These are phyloP conservation scores for Xylaria flabelliformis DNA, from an alignment of 495 filamentous ascomycete genomes.

Conservation along the genomic window DNA sequence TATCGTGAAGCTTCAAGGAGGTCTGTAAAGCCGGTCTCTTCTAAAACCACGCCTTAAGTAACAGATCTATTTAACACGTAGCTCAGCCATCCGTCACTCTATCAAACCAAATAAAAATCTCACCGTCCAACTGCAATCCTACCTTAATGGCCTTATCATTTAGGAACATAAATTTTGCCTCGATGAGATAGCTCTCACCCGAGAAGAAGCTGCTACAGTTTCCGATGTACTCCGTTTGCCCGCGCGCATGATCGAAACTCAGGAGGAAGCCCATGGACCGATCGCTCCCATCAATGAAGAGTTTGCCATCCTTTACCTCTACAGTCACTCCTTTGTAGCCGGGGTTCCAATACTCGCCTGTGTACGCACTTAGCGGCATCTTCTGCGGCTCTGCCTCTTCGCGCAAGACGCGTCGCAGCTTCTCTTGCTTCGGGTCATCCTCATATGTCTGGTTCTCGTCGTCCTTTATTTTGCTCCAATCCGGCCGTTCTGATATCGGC, in stretches of 20 bases:
- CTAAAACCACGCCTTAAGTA: neutral
- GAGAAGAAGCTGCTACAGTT: conserved; percentile 17
- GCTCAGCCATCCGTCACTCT: conserved; percentile 27
- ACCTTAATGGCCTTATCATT: conserved; percentile 33
- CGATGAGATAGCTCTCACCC: conserved; percentile 13
- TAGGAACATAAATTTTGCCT: conserved; percentile 36
- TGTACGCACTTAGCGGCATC: conserved; percentile 42
- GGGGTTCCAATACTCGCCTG: conserved; percentile 48
- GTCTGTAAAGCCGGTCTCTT: no score
- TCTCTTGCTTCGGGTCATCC: conserved; percentile 16
- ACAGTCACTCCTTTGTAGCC: conserved; percentile 44
- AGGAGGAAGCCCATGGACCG: conserved; percentile 37
- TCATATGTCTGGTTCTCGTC: conserved; percentile 26
- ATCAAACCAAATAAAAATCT: conserved; percentile 43
- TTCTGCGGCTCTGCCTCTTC: conserved; percentile 35
- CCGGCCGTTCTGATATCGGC: conserved; percentile 26
- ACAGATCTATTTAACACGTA: neutral
- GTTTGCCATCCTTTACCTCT: conserved; percentile 34
- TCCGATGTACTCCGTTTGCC: conserved; percentile 33
- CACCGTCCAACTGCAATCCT: conserved; percentile 35
- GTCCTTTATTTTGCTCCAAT: neutral
- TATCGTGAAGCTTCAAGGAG: neutral
- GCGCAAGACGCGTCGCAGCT: conserved; percentile 12
- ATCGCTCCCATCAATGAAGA: conserved; percentile 47
- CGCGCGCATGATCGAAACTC: conserved; percentile 29